phyloP scores from a whole-genome alignment of 2,329 filamentous ascomycete genomes.

The Neoscytalidium dimidiatum region DNA sequence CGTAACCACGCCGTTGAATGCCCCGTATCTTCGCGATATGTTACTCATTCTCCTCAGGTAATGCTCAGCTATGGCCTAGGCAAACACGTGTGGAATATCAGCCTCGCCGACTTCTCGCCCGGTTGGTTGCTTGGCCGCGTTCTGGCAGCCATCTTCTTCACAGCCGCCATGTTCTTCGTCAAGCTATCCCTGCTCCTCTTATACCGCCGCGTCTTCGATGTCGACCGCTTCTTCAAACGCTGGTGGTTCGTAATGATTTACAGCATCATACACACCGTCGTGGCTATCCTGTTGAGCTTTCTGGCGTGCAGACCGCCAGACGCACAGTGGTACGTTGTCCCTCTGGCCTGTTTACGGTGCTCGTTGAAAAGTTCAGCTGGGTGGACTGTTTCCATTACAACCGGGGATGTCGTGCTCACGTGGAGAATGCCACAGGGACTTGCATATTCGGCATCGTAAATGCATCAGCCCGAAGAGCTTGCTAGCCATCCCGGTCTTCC shows the following conservation, averaged over 20 bases:
- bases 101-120: not conserved
- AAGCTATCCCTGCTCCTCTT: slow-evolving; percentile 21
- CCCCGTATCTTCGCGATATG: not conserved
- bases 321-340: not conserved
- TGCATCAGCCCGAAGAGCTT: not conserved
- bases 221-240: slow-evolving; percentile 1
- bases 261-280: not conserved
- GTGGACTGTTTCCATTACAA: too few species aligned
- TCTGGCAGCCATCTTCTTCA: slow-evolving; percentile 17
- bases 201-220: slow-evolving; percentile 18
- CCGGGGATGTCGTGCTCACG: too few species aligned
- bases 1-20: too few species aligned
- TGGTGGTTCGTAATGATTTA: slow-evolving; percentile 12
- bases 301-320: not conserved
- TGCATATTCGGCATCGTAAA: not conserved
- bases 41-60: not conserved
- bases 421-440: not conserved
- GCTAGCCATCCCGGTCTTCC: slow-evolving; percentile 1
- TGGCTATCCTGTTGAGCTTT: not conserved
- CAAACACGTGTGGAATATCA: slow-evolving; percentile 6
- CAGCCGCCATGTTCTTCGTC: slow-evolving; percentile 18
- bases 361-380: too few species aligned
- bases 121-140: not conserved
- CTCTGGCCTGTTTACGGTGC: too few species aligned
- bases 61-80: not conserved